Percentiles rank a stretch among this genome's conserved stretches.
phyloP scores from a whole-genome alignment of 352 stramenopile genomes.

The Globisporangium spinosum region DNA sequence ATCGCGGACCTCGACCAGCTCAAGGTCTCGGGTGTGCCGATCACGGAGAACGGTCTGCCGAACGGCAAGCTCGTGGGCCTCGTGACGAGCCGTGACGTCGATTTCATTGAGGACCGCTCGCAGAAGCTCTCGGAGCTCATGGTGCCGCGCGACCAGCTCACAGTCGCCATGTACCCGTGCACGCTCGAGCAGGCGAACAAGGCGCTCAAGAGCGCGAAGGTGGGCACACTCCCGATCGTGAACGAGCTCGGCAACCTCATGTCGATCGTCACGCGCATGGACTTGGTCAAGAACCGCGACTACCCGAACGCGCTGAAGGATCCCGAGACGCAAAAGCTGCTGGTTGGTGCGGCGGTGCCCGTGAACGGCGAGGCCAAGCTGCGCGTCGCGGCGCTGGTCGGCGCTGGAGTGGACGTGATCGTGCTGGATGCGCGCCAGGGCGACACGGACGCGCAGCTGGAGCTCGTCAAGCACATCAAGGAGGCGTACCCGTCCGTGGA shows the following conservation, averaged over 20 bases:
- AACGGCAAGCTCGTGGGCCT: constrained; percentile 96
- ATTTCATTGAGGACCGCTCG: constrained; percentile 93
- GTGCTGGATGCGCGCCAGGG: constrained; percentile 98
- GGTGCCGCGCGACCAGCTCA: constrained; percentile 75
- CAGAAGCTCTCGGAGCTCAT: constrained; percentile 67
- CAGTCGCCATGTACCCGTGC: constrained; percentile 91
- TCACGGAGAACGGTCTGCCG: constrained; percentile 95
- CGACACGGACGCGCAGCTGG: constrained; percentile 88
- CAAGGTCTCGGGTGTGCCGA: constrained; percentile 96
- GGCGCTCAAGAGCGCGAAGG: constrained; percentile 96
- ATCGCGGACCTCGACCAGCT: constrained; percentile 92
- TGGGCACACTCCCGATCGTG: constrained; percentile 98
- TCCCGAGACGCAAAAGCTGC: constrained; percentile 90
- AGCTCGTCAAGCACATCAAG: constrained; percentile 92
- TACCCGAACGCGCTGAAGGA: constrained; percentile 94
- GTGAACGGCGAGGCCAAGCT: constrained; percentile 92
- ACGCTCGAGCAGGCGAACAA: constrained; percentile 94
- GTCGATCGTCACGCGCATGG: constrained; percentile 94
- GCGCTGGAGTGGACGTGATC: constrained; percentile 96
- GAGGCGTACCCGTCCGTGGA: constrained; percentile 85
- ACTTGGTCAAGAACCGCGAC: constrained; percentile 95
- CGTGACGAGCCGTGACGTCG: constrained; percentile 96
- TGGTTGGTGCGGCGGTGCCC: constrained; percentile 95
- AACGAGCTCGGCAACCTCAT: constrained; percentile 94
- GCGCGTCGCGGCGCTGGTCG: constrained; percentile 82